These are phyloP conservation scores for Monilinia fructigena DNA, from an alignment of 2,329 filamentous ascomycete species.

Conservation along the genomic window DNA sequence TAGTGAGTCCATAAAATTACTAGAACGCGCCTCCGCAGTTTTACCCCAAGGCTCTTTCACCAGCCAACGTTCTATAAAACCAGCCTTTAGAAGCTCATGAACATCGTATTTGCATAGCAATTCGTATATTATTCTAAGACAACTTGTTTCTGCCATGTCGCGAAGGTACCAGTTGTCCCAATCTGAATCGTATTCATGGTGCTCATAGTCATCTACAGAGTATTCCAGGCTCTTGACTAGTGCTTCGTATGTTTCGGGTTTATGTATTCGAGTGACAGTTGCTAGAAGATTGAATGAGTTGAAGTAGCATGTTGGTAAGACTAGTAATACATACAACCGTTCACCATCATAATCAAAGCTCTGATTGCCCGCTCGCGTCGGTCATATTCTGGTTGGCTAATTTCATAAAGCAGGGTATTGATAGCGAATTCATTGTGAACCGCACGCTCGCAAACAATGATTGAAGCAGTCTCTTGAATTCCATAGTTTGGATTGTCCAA, in stretches of 20 bases:
- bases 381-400: constrained; percentile 58
- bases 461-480: constrained; percentile 66
- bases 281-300: constrained; percentile 26
- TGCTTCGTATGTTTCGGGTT: constrained; percentile 44
- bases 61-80: constrained; percentile 73
- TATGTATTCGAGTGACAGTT: constrained; percentile 34
- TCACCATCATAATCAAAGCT: constrained; percentile 56
- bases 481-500: constrained; percentile 69
- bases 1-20: constrained; percentile 48
- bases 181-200: constrained; percentile 53
- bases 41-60: constrained; percentile 67
- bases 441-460: constrained; percentile 55
- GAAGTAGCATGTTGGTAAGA: neutral
- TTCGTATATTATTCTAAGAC: constrained; percentile 49
- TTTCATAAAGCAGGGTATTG: constrained; percentile 54
- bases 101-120: constrained; percentile 57
- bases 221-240: constrained; percentile 61
- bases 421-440: constrained; percentile 58
- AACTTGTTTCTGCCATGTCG: constrained; percentile 60
- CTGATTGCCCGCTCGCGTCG: constrained; percentile 57
- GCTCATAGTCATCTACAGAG: constrained; percentile 50
- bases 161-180: constrained; percentile 64
- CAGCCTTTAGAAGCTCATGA: constrained; percentile 58
- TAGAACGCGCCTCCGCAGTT: constrained; percentile 52
- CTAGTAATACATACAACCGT: constrained; percentile 43